Base-by-base conservation (phyloP, 1,139 yeast genomes). In the Kodamaea anthophila region DNA sequence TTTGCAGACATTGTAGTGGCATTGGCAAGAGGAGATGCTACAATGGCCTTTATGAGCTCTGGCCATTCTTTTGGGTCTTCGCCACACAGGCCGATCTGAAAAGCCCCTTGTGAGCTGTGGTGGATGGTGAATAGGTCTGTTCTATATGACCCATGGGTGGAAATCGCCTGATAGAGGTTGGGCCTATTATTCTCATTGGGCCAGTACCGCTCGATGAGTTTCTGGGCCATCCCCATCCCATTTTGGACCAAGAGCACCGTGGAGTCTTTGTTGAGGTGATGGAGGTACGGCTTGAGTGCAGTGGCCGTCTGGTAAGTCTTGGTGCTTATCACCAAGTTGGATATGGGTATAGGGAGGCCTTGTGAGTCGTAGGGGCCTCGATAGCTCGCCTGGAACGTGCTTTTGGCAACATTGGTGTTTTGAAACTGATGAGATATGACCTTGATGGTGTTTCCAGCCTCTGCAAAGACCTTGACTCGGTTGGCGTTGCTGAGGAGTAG, bases 81-180 rank as follows among this genome's bases (percentile, higher is more conserved):
- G 14, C 18, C 13, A 3, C 38, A 28, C 13, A 58, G 53, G 3
- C 79, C 70, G 11, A 85, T 50, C 35, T 69, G 65, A 33, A 85
- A 51, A 26, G 65, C 64, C 1, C 88, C 94, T 18, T 52, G 51
- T 1, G 88, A 91, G 5, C 80, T 86, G 53, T 81, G 93, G 24
- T 74, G 71, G n/a, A 65, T 57, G 4, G 58, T 51, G 35, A 67
- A 73, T 1, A 70, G 64, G 4, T 60, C 49, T 1, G 54, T 42
- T 33, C 63, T 58, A 43, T 65, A 67, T 14, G 82, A 86, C 3
- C 96, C 97, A 53, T 88, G 96, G 3, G 86, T 72, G 22, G 80
- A 78, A 10, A 88, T 77, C 26, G 88, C 96, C 47, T 77, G 81
- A 46, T 65, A 74, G 6, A 88, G 47, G 11, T 58, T 60, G 11